Evolutionary conservation across 2,329 filamentous ascomycete species (phyloP), one percentile per base, ranked within the genome.

Genomic region (Sporothrix brasiliensis): DNA sequence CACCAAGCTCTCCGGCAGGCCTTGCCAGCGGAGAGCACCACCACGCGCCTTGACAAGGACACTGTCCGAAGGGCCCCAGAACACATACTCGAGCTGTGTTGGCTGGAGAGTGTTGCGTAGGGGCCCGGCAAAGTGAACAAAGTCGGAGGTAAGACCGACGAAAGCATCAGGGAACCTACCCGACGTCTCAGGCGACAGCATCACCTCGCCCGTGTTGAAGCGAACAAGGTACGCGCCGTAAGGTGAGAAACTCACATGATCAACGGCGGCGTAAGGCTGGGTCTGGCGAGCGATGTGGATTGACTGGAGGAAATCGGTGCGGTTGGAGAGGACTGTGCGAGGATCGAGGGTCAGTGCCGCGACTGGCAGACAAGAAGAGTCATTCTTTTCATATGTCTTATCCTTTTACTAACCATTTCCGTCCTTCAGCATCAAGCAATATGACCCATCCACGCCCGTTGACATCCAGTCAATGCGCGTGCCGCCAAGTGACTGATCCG

Each of bases 251-350:
- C 69, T 70, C 30, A 70, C 69, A 24, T 70, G 63, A 39, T 70
- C 69, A 30, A 70, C 63, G 2, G 3, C 19, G 34, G 54, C 65
- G 19, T 52, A 60, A 2, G 47, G 53, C 13, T 27, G n/a, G n/a
- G 78, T 19, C 75, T 76, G 70, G 79, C 75, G 27, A 78, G 78
- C 44, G 73, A 75, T 54, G 75, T 79, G 44, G 78, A 79, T 71
- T 82, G 79, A 39, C 79, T 75, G 34, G 76, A 78, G 24, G 39
- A 73, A 30, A 79, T 70, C 69, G 34, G 47, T 19, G 21, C 69
- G 65, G 27, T 70, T 70, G 44, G 69, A 68, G 53, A 70, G 53
- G 44, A 68, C 69, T 70, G n/a, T 6, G 41, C 41, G 41, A 49
- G 44, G 14, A 5, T 49, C 14, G 44, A 24, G 7, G 44, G 27